phyloP scores from a whole-genome alignment of 2,329 filamentous ascomycete species.

The Cyphellophora europaea region DNA sequence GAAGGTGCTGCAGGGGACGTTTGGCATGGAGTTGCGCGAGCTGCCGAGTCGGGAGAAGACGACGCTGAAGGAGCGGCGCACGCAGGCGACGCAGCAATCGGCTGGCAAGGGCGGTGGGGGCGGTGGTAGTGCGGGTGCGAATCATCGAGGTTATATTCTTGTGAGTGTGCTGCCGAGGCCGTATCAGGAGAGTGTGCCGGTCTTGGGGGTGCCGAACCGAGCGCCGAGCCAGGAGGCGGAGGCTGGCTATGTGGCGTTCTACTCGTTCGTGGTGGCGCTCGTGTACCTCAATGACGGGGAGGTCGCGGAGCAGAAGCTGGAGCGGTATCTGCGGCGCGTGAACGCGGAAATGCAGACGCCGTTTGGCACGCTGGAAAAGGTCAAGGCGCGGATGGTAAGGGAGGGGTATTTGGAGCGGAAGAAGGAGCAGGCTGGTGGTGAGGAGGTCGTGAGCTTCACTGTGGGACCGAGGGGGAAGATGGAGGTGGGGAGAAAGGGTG shows the following conservation, averaged over 20 bases:
- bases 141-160: constrained; percentile 68
- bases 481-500: constrained; percentile 70
- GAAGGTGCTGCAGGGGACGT: constrained; percentile 56
- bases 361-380: constrained; percentile 63
- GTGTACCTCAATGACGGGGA: constrained; percentile 65
- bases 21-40: constrained; percentile 90
- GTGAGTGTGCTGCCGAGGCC: constrained; percentile 59
- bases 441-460: constrained; percentile 70
- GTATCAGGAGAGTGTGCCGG: constrained; percentile 53
- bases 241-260: constrained; percentile 71
- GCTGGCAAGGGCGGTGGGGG: constrained; percentile 19
- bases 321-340: constrained; percentile 62
- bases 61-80: constrained; percentile 46
- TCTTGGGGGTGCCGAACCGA: constrained; percentile 60
- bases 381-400: constrained; percentile 64
- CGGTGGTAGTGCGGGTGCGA: constrained; percentile 36
- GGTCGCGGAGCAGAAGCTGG: constrained; percentile 69
- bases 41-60: constrained; percentile 73
- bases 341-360: constrained; percentile 69
- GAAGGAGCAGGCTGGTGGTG: constrained; percentile 59
- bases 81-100: constrained; percentile 30
- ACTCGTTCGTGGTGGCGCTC: constrained; percentile 67
- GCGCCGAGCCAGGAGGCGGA: constrained; percentile 59
- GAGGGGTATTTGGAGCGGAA: constrained; percentile 76
- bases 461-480: constrained; percentile 78